Base-by-base conservation (phyloP, 2,329 filamentous ascomycete genomes). In the Zalaria sp. region DNA sequence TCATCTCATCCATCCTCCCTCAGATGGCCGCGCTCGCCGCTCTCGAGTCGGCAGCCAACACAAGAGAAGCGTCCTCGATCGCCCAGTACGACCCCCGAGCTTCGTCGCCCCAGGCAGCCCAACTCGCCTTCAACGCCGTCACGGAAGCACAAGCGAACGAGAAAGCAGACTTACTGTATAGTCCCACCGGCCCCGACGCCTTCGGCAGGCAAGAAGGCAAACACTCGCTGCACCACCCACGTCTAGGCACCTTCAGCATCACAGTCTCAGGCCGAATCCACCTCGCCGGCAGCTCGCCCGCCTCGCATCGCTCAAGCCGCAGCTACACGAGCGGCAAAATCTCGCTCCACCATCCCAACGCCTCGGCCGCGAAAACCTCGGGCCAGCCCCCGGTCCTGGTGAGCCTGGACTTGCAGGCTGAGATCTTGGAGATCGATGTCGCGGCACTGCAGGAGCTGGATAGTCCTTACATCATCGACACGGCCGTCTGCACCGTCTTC, bases 91-190 rank as follows among this genome's bases (percentile, higher is more conserved):
- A 83, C 60, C 82, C 83, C 1, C 62, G 66, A 1, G 74, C 77
- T 0, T 78, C 79, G 8, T 73, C 78, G 0, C 74, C 72, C 36
- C 79, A 76, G 1, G 63, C 78, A 1, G 76, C 80, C 44, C 68
- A 71, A 26, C 62, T 78, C 3, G 66, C 72, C 35, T 76, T 82
- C 53, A 66, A 71, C 2, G 65, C 71, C 0, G 71, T 79, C 6
- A 67, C 78, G 3, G 67, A 69, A 44, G 73, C 78, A 29, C 81
- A 81, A 0, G 76, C 82, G 55, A 69, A 73, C 28, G 81, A 86
- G 60, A 78, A 75, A 50, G 82, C 77, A 25, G 71, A 78, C 2
- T 71, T 88, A 2, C 75, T 83, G n/a, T 86, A 79, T 73, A 58
- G 53, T n/a, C 50, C 60, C 9, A 55, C 60, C 7, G 49, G 56